phyloP scores from a whole-genome alignment of 2,329 filamentous ascomycete genomes.

The Cryphonectria naterciae region DNA sequence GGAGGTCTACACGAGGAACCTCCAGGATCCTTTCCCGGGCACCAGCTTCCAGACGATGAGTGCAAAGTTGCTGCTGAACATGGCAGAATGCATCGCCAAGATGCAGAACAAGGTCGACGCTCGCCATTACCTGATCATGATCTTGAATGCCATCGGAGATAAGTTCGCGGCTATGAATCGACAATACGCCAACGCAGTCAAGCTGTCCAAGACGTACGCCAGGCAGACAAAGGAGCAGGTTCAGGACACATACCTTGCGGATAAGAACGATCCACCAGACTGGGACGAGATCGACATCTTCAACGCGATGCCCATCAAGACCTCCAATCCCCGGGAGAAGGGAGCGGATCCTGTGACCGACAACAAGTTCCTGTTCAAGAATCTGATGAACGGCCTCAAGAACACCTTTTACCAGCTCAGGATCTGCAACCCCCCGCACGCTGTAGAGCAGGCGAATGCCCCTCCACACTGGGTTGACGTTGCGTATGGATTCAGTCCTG shows the following conservation, averaged over 20 bases:
- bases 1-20: conserved; percentile 93
- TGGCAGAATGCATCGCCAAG: conserved; percentile 97
- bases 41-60: conserved; percentile 99
- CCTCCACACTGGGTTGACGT: conserved; percentile 94
- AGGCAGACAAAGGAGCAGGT: conserved; percentile 66
- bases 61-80: conserved; percentile 92
- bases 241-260: conserved; percentile 81
- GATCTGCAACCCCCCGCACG: conserved; percentile 77
- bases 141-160: conserved; percentile 95
- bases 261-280: conserved; percentile 79
- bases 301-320: conserved; percentile 93
- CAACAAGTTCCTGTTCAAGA: conserved; percentile 98
- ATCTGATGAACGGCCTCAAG: conserved; percentile 92
- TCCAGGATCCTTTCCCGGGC: conserved; percentile 94
- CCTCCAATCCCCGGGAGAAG: conserved; percentile 85
- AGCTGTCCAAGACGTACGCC: conserved; percentile 78
- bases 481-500: conserved; percentile 93
- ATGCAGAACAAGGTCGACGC: conserved; percentile 92
- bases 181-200: conserved; percentile 92
- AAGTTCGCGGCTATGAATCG: conserved; percentile 99
- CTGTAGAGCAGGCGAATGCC: conserved; percentile 76
- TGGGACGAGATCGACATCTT: conserved; percentile 99
- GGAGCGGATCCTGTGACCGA: conserved; percentile 89
- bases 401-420: conserved; percentile 95
- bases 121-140: conserved; percentile 94